phyloP scores from a whole-genome alignment of 768 basidiomycete genomes.

The Hemileccinum rubropunctum region DNA sequence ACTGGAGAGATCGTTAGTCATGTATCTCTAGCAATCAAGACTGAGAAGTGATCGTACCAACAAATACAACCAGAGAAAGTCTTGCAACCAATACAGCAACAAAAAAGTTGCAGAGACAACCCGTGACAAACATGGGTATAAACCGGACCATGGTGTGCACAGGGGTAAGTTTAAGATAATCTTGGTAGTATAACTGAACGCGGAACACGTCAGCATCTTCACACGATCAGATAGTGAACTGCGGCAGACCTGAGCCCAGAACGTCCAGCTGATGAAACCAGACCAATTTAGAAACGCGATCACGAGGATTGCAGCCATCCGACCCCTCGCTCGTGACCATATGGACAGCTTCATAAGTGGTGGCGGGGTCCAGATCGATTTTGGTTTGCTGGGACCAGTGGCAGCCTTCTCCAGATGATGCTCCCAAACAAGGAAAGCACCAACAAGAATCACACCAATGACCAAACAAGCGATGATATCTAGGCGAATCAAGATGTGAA shows the following conservation, averaged over 20 bases:
- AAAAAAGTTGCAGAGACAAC: slow-evolving; percentile 60
- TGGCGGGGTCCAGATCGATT: slow-evolving; percentile 42
- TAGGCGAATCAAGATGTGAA: slow-evolving; percentile 18
- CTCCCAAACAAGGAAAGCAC: slow-evolving; percentile 66
- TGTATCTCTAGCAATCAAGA: neutral
- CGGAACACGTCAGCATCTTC: neutral
- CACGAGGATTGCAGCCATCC: slow-evolving; percentile 56
- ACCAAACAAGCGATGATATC: slow-evolving; percentile 74
- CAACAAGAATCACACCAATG: slow-evolving; percentile 54
- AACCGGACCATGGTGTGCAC: slow-evolving; percentile 63
- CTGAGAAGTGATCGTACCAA: slow-evolving; percentile 39
- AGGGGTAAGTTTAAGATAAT: slow-evolving; percentile 52
- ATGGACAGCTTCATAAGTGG: slow-evolving; percentile 64
- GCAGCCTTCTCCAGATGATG: slow-evolving; percentile 46
- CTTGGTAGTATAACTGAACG: slow-evolving; percentile 67
- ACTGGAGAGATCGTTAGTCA: slow-evolving; percentile 27
- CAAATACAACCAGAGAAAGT: slow-evolving; percentile 53
- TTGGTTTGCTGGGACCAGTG: slow-evolving; percentile 9
- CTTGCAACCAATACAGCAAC: slow-evolving; percentile 58
- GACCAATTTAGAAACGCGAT: slow-evolving; percentile 68
- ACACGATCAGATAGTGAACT: neutral
- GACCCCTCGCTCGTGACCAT: slow-evolving; percentile 62
- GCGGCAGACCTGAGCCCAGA: slow-evolving; percentile 44
- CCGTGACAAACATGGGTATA: slow-evolving; percentile 69
- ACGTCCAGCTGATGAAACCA: slow-evolving; percentile 52